Percentiles rank a stretch among this genome's conserved stretches.
phyloP scores from a whole-genome alignment of 139 green algal genomes.

The Chlamydomonas eustigma region DNA sequence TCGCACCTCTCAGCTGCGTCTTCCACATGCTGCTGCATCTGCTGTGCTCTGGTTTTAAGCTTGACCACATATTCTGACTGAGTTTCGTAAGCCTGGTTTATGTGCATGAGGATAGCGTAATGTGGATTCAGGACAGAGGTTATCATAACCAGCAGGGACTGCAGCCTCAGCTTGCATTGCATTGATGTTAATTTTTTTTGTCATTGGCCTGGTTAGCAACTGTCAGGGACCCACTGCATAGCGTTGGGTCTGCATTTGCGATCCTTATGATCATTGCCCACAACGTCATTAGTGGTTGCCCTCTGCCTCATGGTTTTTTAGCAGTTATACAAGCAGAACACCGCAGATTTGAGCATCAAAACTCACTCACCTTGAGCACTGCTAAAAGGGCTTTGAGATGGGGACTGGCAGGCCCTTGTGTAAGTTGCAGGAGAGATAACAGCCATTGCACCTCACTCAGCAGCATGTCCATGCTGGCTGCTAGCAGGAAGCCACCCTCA shows the following conservation, averaged over 20 bases:
- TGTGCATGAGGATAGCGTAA: background rate
- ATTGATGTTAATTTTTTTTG: background rate
- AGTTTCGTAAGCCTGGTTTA: background rate
- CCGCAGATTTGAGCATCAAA: background rate
- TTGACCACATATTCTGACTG: background rate
- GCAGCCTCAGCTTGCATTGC: too few relatives aligned
- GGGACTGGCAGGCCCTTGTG: conserved; percentile 10
- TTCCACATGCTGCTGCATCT: conserved; percentile 18
- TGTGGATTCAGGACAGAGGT: too few relatives aligned
- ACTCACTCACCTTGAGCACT: conserved; percentile 22
- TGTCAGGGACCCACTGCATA: background rate
- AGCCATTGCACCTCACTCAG: conserved; percentile 33
- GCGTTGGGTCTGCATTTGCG: background rate
- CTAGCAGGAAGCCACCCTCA: conserved; percentile 29
- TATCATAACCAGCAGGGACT: too few relatives aligned
- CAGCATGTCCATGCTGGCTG: conserved; percentile 22
- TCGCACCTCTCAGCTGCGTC: conserved; percentile 18
- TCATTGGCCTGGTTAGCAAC: background rate
- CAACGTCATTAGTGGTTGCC: background rate
- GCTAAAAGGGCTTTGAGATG: conserved; percentile 26
- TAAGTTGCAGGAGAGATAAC: conserved; percentile 21
- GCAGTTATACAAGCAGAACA: too few relatives aligned
- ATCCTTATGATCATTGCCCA: background rate
- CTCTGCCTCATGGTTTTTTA: background rate
- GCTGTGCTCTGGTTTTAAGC: conserved; percentile 12